Base-by-base conservation (phyloP, 225 moss, liverwort and hornwort genomes). In the Lunularia cruciata region DNA sequence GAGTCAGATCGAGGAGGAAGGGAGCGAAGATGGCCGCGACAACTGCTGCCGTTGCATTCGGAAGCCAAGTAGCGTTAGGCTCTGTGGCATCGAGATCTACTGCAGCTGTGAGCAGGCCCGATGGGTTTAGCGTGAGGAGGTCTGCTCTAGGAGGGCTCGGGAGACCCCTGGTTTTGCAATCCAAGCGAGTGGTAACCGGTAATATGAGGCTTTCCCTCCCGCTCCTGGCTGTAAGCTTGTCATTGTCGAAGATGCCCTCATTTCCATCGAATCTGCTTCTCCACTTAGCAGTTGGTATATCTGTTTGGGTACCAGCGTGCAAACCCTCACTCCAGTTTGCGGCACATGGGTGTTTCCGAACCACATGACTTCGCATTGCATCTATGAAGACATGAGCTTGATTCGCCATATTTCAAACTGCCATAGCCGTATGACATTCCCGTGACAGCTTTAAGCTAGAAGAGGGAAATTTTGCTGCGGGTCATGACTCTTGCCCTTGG, bases 21-120 rank as follows among this genome's bases (percentile, higher is more conserved):
- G 12, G 61, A 47, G 65, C 2, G 46, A 47, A 6, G 26, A 65
- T 65, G 65, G 65, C 65, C 45, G 46, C 45, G 27, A 65, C 45
- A 26, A 45, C 60, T 37, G 60, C 46, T 9, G 45, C 23, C 18
- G 26, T 65, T 4, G 9, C 12, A 43, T 7, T 43, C 43, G 65
- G 65, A 65, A 45, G 65, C 26, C 43, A 65, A 20, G 28, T 31
- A 9, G 65, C 46, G 3, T 18, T 47, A 2, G 3, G 46, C 45
- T 5, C 31, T 0, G 10, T 8, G 26, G 42, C 46, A n/a, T 26
- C 46, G 12, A 37, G 37, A 19, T 9, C 64, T 22, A n/a, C 45
- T 19, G 65, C 45, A 11, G 43, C 65, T 14, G 61, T 22, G 38
- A 61, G 31, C 38, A 65, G 65, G 28, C 30, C 19, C 26, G 65